Evolutionary conservation across 2,329 filamentous ascomycete genomes (phyloP), one percentile per base, ranked within the genome.

Genomic region (Chaetothyriales sp.): DNA sequence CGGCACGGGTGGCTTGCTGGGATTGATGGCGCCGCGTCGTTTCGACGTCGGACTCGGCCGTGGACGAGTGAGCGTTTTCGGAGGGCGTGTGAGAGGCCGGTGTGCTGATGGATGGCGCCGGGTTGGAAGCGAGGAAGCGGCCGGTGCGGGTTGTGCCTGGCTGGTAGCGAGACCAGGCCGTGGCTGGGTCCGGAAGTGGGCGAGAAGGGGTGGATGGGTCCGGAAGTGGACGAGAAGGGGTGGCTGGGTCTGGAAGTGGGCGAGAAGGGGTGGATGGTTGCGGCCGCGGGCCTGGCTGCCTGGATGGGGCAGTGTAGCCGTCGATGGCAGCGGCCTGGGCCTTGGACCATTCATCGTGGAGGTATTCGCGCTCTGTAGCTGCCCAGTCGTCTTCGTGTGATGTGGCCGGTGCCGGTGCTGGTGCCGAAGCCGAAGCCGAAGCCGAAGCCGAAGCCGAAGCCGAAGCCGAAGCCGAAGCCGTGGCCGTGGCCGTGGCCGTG

Each of bases 291-390:
- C 44, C 44, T 33, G 51, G 25, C 19, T 33, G 48, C 48, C 22
- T 48, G 28, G 49, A 8, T 15, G 52, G 49, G 40, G 18, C 8
- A 18, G 25, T 40, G 9, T 54, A 29, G 20, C 18, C 15, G n/a
- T 48, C 18, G 7, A 50, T 47, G 5, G 50, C 49, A n/a, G 48
- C n/a, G 15, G 63, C 57, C 47, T 71, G 69, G 50, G 66, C 64
- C 15, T 65, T 70, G 49, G 74, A 69, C 76, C 76, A 79, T 60
- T 80, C 74, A 37, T 73, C 70, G 37, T 76, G 74, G 4, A 82
- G 71, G 48, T 77, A 75, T 22, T 79, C 77, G 29, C 78, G 73
- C 63, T 83, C 80, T 55, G 80, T 75, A 47, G 75, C 75, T 7
- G 73, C 71, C 68, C 78, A 81, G n/a, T 77, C 78, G 8, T 75